These are phyloP conservation scores for Chamaecyparis obtusa DNA, from an alignment of 75 land plant species.

Conservation along the genomic window DNA sequence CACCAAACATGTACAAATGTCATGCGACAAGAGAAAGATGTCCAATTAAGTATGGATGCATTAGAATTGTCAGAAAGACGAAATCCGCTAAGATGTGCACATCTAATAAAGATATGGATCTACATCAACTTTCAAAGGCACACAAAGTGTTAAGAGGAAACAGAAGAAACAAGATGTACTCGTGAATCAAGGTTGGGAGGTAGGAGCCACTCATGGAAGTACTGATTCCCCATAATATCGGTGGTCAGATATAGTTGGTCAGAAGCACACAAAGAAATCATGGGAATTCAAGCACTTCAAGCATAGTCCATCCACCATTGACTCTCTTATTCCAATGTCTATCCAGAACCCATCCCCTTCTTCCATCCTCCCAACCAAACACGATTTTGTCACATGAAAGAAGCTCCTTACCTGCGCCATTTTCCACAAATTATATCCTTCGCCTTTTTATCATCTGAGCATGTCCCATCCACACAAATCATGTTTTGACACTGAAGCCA, in stretches of 20 bases:
- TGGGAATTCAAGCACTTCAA: no score
- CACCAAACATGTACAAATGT: not conserved
- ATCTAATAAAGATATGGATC: not conserved
- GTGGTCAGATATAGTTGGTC: no score
- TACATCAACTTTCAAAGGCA: not conserved
- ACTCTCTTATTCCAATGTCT: no score
- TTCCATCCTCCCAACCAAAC: not conserved
- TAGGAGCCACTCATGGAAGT: no score
- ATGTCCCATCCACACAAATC: not conserved
- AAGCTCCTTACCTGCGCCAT: not conserved
- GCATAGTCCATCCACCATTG: no score
- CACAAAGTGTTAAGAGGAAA: not conserved
- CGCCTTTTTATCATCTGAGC: not conserved
- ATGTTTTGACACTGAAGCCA: constrained; percentile 6
- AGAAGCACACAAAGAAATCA: no score
- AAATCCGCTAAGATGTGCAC: not conserved
- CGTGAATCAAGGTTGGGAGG: no score
- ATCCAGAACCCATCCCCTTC: no score
- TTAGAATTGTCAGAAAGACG: not conserved
- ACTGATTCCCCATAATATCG: no score
- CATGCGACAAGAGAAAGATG: not conserved
- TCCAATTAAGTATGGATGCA: not conserved
- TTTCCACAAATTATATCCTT: constrained; percentile 4
- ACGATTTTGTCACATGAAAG: not conserved
- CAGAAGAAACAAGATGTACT: not conserved